A percentile compares a stretch with the other conserved stretches of the same genome.
Conservation (phyloP, 805 yeast species). For the Kodamaea laetipori region DNA sequence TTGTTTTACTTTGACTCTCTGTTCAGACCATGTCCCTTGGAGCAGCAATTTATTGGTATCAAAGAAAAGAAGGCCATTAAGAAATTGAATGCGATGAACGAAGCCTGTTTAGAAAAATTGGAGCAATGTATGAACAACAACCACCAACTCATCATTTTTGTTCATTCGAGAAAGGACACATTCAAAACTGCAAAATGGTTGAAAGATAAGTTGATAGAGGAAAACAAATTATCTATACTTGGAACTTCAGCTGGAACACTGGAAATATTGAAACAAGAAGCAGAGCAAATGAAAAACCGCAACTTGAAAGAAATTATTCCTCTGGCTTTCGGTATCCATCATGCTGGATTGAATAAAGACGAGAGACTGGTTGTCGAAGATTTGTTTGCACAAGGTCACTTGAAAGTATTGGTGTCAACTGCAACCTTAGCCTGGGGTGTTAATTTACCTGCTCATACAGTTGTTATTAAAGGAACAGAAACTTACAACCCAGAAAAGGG, state of each 20-base stretch:
- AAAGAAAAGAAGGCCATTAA: constrained; percentile 82
- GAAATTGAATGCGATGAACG: constrained; percentile 80
- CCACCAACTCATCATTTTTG: constrained; percentile 85
- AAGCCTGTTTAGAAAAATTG: constrained; percentile 79
- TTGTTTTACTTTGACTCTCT: constrained; percentile 80
- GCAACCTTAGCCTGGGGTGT: constrained; percentile 98
- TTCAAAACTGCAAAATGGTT: constrained; percentile 78
- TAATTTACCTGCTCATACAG: constrained; percentile 92
- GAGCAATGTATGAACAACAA: constrained; percentile 59
- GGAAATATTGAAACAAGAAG: constrained; percentile 66
- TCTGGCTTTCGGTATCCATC: constrained; percentile 84
- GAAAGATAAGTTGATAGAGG: constrained; percentile 58
- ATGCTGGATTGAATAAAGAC: constrained; percentile 77
- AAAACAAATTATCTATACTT: constrained; percentile 37
- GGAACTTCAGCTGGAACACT: constrained; percentile 43
- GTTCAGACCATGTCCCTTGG: constrained; percentile 89
- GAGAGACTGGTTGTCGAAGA: constrained; percentile 84
- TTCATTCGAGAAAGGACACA: constrained; percentile 93
- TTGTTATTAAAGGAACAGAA: constrained; percentile 89
- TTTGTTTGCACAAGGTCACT: constrained; percentile 81
- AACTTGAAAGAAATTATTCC: constrained; percentile 62
- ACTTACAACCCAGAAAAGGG: constrained; percentile 91
- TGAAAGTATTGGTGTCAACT: constrained; percentile 84
- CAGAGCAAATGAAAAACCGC: constrained; percentile 54
- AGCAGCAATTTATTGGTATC: constrained; percentile 85